Evolutionary conservation across 192 early-diverging fungal genomes (phyloP).

Genomic region (Oehlia diaphana): DNA sequence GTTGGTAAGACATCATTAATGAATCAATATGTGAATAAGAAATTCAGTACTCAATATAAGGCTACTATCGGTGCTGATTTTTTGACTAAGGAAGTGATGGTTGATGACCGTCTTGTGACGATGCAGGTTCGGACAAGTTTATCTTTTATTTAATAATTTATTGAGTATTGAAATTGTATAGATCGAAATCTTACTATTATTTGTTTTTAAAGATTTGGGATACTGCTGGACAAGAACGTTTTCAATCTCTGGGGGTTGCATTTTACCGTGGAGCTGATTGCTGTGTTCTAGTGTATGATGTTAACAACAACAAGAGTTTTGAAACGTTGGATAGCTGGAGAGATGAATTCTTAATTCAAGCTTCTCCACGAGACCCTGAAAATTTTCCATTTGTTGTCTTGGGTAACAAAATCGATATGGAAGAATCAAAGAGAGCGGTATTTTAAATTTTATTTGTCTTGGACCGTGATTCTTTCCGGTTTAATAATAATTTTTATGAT

Average conservation of each 20-base stretch:
- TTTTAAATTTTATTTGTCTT: background rate
- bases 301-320: conserved; percentile 92
- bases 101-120: conserved; percentile 91
- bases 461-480: background rate
- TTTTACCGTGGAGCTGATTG: conserved; percentile 99
- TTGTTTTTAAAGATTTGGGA: conserved; percentile 82
- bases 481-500: background rate
- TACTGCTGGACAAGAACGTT: conserved; percentile 98
- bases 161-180: background rate
- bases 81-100: conserved; percentile 94
- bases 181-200: conserved; percentile 6
- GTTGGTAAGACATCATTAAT: conserved; percentile 98
- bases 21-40: conserved; percentile 99
- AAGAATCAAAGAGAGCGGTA: conserved; percentile 89
- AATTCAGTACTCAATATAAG: conserved; percentile 97
- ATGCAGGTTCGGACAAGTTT: conserved; percentile 69
- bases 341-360: conserved; percentile 98
- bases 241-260: conserved; percentile 97
- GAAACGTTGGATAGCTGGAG: conserved; percentile 97
- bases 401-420: conserved; percentile 99
- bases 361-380: conserved; percentile 90
- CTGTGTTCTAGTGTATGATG: conserved; percentile 96
- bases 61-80: conserved; percentile 99
- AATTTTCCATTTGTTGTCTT: conserved; percentile 99
- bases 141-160: background rate